Conservation (phyloP, 345 rosid species). For the Sonneratia alba region DNA sequence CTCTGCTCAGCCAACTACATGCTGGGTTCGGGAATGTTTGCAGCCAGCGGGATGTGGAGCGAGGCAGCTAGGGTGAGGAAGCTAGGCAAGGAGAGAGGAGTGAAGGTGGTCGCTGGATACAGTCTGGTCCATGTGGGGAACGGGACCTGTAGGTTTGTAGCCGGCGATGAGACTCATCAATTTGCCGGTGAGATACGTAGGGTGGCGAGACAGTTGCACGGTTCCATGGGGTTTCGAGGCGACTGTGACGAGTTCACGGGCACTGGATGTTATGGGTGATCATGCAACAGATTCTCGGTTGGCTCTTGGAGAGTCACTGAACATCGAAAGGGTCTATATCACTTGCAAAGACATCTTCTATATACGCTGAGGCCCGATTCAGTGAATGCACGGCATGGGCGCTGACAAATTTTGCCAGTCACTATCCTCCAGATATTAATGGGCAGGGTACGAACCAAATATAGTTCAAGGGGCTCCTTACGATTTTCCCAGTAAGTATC, state of each 20-base stretch:
- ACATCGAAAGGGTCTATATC: no score
- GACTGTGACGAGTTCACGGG: not conserved
- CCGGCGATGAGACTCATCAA: conserved; percentile 38
- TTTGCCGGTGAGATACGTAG: conserved; percentile 14
- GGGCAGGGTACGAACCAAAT: no score
- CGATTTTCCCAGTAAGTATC: no score
- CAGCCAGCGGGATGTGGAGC: conserved; percentile 40
- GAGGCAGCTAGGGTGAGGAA: conserved; percentile 39
- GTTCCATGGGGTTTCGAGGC: conserved; percentile 19
- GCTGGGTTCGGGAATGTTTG: conserved; percentile 49
- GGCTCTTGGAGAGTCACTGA: no score
- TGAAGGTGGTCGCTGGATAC: conserved; percentile 38
- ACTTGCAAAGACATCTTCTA: no score
- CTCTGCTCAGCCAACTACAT: conserved; percentile 43
- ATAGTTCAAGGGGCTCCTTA: no score
- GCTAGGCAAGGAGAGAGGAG: conserved; percentile 42
- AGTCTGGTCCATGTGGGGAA: conserved; percentile 41
- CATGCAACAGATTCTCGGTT: not conserved
- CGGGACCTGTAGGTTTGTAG: conserved; percentile 28
- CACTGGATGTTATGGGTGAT: not conserved
- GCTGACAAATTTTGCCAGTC: no score
- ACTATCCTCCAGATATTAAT: no score
- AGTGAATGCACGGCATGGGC: no score
- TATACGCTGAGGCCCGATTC: no score
- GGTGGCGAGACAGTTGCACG: conserved; percentile 24